These are phyloP conservation scores for Gonium pectorale DNA, from an alignment of 139 green algal genomes.

Conservation along the genomic window DNA sequence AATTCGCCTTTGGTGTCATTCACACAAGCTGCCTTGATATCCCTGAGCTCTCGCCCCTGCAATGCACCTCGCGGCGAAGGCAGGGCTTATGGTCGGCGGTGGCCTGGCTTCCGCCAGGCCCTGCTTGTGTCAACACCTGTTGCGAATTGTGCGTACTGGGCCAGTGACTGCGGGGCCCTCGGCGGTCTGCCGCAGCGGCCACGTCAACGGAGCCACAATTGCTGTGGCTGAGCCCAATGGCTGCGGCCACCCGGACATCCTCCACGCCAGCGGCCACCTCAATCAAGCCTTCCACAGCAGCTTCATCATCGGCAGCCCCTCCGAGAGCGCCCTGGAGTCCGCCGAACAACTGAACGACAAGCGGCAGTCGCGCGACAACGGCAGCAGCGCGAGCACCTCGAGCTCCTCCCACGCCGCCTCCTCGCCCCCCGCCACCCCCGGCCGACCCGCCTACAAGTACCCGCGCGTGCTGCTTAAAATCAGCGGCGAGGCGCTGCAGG, in stretches of 20 bases:
- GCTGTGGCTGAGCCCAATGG: background rate
- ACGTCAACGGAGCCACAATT: slow-evolving; percentile 9
- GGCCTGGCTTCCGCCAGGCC: too few relatives aligned
- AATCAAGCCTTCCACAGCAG: background rate
- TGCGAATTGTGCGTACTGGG: too few relatives aligned
- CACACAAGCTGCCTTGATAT: too few relatives aligned
- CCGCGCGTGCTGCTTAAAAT: slow-evolving; percentile 68
- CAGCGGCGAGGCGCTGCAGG: slow-evolving; percentile 94
- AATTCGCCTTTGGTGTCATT: too few relatives aligned
- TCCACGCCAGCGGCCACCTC: too few relatives aligned
- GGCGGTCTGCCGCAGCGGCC: background rate
- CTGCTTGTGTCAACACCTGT: too few relatives aligned
- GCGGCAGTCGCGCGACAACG: background rate
- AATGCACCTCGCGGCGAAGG: too few relatives aligned
- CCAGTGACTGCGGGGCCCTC: too few relatives aligned
- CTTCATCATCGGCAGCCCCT: slow-evolving; percentile 19
- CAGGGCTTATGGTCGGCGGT: too few relatives aligned
- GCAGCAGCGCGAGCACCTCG: background rate
- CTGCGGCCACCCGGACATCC: background rate
- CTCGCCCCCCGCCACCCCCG: background rate
- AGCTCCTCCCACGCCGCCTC: background rate
- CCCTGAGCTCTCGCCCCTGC: too few relatives aligned
- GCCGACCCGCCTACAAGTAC: slow-evolving; percentile 9
- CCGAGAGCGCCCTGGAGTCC: background rate
- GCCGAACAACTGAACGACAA: background rate